Evolutionary conservation across 257 asterid genomes (phyloP).

Genomic region (Nemophila menziesii): DNA sequence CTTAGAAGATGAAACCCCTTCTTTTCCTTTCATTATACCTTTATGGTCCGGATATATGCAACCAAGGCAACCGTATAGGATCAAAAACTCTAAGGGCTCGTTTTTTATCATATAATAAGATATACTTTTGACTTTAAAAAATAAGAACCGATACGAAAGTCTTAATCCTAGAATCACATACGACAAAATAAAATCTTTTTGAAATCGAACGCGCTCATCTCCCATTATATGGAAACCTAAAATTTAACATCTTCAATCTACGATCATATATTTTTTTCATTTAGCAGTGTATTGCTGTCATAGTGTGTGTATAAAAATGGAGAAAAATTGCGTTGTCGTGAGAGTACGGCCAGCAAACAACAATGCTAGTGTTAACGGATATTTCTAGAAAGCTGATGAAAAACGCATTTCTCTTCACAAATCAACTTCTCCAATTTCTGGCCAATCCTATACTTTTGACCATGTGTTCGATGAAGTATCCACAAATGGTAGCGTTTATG

Average conservation of each 20-base stretch:
- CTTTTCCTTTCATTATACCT: no score
- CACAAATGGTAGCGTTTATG: conserved; percentile 61
- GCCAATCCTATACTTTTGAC: conserved; percentile 75
- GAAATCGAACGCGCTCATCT: not conserved
- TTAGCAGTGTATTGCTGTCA: not conserved
- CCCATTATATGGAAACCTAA: not conserved
- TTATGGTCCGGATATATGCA: no score
- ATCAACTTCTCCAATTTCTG: conserved; percentile 69
- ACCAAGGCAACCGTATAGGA: no score
- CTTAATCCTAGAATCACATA: no score
- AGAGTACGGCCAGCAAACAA: conserved; percentile 64
- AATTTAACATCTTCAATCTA: no score
- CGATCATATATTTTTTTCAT: no score
- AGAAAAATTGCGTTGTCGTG: conserved; percentile 88
- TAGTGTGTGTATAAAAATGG: conserved; percentile 34
- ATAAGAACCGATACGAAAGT: no score
- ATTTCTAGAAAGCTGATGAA: conserved; percentile 65
- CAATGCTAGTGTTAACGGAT: conserved; percentile 38
- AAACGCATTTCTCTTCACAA: conserved; percentile 76
- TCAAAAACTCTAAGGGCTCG: no score
- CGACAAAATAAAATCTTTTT: no score
- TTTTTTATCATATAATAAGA: no score
- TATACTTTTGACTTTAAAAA: no score
- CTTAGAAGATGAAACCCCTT: no score
- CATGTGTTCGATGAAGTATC: conserved; percentile 80